Conservation (phyloP, 2,329 filamentous ascomycete genomes). For the Aspergillus sp. region DNA sequence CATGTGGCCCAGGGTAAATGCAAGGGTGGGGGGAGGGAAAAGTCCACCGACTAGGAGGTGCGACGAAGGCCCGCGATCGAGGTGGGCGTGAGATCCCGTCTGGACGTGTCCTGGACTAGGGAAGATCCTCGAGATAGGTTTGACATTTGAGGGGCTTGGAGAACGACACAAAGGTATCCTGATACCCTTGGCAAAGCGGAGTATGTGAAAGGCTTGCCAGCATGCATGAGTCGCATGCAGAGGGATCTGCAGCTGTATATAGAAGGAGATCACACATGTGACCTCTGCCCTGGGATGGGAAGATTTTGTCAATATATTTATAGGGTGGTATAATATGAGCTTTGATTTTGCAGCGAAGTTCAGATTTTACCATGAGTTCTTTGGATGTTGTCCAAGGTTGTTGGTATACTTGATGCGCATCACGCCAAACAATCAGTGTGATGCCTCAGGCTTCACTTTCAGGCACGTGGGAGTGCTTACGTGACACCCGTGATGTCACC, state of each 20-base stretch:
- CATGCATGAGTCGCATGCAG: not conserved
- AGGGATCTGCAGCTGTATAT: not conserved
- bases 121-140: not conserved
- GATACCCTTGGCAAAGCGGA: not conserved
- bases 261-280: not conserved
- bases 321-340: no score
- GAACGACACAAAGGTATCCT: not conserved
- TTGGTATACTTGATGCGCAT: no score
- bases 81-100: not conserved
- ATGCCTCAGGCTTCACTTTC: not conserved
- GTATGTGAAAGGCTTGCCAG: not conserved
- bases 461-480: not conserved
- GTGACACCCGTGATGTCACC: not conserved
- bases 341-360: no score
- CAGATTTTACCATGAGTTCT: no score
- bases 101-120: not conserved
- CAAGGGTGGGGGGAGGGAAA: constrained; percentile 56
- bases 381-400: no score
- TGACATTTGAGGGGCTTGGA: not conserved
- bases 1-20: constrained; percentile 88
- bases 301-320: no score
- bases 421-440: no score
- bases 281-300: no score
- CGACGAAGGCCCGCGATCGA: not conserved
- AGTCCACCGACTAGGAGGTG: constrained; percentile 22